Evolutionary conservation across 495 filamentous ascomycete genomes (phyloP), one percentile per base, ranked within the genome.

Genomic region (Xylaria intraflava): DNA sequence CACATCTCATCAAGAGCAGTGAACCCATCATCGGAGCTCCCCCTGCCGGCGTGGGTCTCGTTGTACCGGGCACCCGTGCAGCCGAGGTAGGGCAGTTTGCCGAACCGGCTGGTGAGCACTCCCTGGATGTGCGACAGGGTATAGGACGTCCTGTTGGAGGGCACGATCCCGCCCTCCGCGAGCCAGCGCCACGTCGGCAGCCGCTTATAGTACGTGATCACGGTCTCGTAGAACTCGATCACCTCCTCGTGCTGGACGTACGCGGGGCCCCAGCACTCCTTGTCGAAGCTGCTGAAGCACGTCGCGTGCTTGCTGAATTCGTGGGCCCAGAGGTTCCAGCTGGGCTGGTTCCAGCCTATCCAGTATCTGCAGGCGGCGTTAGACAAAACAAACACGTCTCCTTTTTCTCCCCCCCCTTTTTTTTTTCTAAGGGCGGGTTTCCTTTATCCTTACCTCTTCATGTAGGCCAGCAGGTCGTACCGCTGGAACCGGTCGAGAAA

Each of bases 231-330:
- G 65, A 70, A 81, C 44, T 77, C 70, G 19, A 74, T 57, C 12
- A 79, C 67, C 26, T 81, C 78, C 23, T 62, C 59, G 59, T 78
- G 72, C 16, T 16, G 23, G 17, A 19, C 39, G 57, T 73, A 71
- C n/a, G 57, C 11, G 1, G 73, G 69, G 0, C 74, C 74, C 57
- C 77, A 81, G 66, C 77, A 81, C 20, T 70, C 64, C 3, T 63
- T 55, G 53, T 77, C 73, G 55, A 79, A 79, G 44, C 71, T 77
- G 38, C 70, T 74, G 62, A 64, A 78, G 71, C 78, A 81, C 11
- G 76, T 81, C 6, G 69, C 78, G 60, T 81, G 78, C 66, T 81
- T 81, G 63, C 64, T 69, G 62, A 78, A 81, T 53, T 81, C 78
- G 63, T 79, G 76, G 36, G 60, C 76, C 78, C 78, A 81, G 62